Base-by-base conservation (phyloP, 768 basidiomycete genomes). In the Gautieria morchelliformis region DNA sequence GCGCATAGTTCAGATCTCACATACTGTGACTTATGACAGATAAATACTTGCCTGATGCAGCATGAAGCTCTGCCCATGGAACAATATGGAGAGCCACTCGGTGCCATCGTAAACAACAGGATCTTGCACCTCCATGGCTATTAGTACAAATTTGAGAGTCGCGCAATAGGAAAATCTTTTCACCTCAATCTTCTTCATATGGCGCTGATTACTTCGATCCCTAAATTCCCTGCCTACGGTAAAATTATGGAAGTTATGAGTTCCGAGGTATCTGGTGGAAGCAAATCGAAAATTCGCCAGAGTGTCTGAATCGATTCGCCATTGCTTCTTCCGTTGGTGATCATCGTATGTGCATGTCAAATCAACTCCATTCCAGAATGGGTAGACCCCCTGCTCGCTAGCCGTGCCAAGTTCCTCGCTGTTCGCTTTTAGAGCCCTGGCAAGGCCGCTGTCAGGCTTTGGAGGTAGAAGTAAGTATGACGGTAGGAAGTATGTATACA, bases 61-160 rank as follows among this genome's bases (percentile, higher is more conserved):
- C 96, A 99, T 98, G 70, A 99, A 99, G 64, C 91, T 93, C 70
- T 99, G 96, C 0, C 95, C 96, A 67, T 98, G 93, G 68, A 96
- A 87, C 59, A 88, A 75, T 19, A 98, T 84, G 46, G 87, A 88
- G 45, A 98, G 82, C 94, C 95, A 98, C 66, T 99, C 95, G 1
- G 89, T 94, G 40, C 84, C 85, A 20, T 89, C 92, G 60, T 92
- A 86, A 2, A 95, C 87, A 4, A 79, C 82, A n/a, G 95, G 94
- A 51, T 95, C 89, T 6, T 78, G 73, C 45, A 94, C 74, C 90
- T 93, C 59, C 10, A 48, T 17, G n/a, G 44, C 27, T 24, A 40
- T 17, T 44, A 20, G 30, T 11, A 32, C 19, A 24, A 3, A 12
- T 41, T 57, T 48, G 22, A 12, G 35, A 27, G 27, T 27, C 2